A percentile compares a stretch with the other conserved stretches of the same genome.
Conservation (phyloP, 148 eudicot genomes). For the Talinum fruticosum region DNA sequence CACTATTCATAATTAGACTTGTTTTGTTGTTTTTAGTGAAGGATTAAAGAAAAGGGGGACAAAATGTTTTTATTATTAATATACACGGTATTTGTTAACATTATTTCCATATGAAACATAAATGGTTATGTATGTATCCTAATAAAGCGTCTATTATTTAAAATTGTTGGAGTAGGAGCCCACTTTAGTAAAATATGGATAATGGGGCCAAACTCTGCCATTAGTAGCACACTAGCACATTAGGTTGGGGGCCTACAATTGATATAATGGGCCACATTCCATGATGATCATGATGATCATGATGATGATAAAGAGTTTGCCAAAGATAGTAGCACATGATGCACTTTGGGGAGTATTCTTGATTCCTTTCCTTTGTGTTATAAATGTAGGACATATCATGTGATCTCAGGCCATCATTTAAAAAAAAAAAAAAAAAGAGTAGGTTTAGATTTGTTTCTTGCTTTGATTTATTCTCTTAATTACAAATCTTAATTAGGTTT, state of each 20-base stretch:
- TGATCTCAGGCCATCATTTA: conserved; percentile 10
- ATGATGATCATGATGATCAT: neutral
- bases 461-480: neutral
- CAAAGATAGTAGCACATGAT: conserved; percentile 18
- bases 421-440: neutral
- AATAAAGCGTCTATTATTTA: neutral
- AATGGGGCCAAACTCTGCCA: conserved; percentile 13
- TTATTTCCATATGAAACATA: neutral
- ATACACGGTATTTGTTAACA: neutral
- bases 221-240: conserved; percentile 13
- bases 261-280: neutral
- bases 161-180: neutral
- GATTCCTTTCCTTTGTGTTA: conserved; percentile 6
- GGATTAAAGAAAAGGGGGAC: no score
- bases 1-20: no score
- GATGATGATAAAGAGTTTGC: neutral
- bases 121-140: neutral
- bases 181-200: neutral
- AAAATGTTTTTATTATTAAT: neutral
- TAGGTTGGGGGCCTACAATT: conserved; percentile 8
- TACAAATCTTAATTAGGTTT: neutral
- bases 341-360: conserved; percentile 11
- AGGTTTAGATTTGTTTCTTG: neutral
- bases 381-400: conserved; percentile 14
- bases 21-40: no score